These are phyloP conservation scores for Monilinia polystroma DNA, from an alignment of 2,329 filamentous ascomycete genomes.

Conservation along the genomic window DNA sequence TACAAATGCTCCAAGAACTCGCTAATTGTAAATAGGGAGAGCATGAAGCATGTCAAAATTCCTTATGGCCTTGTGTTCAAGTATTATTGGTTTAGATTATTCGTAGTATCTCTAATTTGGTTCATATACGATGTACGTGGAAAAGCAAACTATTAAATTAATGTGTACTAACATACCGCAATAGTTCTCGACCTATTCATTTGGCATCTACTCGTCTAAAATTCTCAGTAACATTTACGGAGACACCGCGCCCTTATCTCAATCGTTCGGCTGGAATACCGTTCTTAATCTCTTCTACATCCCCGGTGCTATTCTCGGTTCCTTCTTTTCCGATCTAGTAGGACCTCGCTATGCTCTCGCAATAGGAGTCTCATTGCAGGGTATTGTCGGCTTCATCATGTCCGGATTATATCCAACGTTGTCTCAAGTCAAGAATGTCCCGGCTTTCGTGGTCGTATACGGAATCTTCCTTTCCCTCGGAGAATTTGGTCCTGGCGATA, in stretches of 20 bases:
- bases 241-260: constrained; percentile 62
- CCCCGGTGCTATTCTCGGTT: constrained; percentile 76
- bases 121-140: constrained; percentile 71
- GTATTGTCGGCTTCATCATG: constrained; percentile 84
- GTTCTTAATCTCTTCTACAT: constrained; percentile 88
- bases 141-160: neutral
- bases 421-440: constrained; percentile 65
- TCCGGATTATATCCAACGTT: constrained; percentile 72
- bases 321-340: constrained; percentile 73
- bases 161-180: constrained; percentile 27
- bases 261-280: constrained; percentile 83
- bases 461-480: constrained; percentile 75
- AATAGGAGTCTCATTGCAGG: constrained; percentile 69
- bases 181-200: constrained; percentile 77
- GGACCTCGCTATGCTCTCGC: constrained; percentile 75
- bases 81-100: constrained; percentile 74
- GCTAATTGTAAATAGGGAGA: constrained; percentile 34
- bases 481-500: constrained; percentile 84
- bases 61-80: constrained; percentile 56
- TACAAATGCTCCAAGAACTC: neutral
- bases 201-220: constrained; percentile 78
- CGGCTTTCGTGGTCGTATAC: constrained; percentile 75
- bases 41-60: constrained; percentile 46
- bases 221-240: constrained; percentile 69
- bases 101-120: constrained; percentile 73